phyloP scores from a whole-genome alignment of 345 rosid genomes.

The Melaleuca alternifolia region DNA sequence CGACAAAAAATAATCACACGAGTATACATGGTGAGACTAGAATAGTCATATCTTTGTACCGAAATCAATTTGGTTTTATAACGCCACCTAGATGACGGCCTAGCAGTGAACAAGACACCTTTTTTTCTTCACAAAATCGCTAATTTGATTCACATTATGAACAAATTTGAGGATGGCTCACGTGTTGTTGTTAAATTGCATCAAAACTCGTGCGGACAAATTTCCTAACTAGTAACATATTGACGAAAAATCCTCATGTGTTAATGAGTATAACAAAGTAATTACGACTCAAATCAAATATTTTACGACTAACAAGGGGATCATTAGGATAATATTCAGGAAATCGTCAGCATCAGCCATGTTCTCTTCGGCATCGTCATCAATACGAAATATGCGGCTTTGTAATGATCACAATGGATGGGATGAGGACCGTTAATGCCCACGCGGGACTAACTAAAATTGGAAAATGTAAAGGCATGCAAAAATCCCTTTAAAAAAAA shows the following conservation, averaged over 20 bases:
- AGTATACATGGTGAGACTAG: neutral
- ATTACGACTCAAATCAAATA: neutral
- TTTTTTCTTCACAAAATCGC: neutral
- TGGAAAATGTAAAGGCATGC: neutral
- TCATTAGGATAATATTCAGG: neutral
- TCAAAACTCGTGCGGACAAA: neutral
- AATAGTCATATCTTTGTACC: neutral
- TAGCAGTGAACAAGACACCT: neutral
- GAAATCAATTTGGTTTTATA: neutral
- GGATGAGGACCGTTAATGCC: neutral
- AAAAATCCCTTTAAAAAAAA: neutral
- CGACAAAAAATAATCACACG: neutral
- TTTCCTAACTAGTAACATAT: rapidly evolving
- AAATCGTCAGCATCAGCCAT: neutral
- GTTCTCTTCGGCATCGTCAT: neutral
- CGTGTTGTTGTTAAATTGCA: neutral
- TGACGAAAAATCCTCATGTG: too few species aligned
- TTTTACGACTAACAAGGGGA: neutral
- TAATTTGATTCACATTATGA: neutral
- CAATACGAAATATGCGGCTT: too few species aligned
- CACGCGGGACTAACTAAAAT: neutral
- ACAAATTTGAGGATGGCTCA: neutral
- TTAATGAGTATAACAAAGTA: neutral
- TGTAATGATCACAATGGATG: neutral
- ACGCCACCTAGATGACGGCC: neutral